Evolutionary conservation across 352 stramenopile species (phyloP).

Genomic region (Phytophthora citrophthora): DNA sequence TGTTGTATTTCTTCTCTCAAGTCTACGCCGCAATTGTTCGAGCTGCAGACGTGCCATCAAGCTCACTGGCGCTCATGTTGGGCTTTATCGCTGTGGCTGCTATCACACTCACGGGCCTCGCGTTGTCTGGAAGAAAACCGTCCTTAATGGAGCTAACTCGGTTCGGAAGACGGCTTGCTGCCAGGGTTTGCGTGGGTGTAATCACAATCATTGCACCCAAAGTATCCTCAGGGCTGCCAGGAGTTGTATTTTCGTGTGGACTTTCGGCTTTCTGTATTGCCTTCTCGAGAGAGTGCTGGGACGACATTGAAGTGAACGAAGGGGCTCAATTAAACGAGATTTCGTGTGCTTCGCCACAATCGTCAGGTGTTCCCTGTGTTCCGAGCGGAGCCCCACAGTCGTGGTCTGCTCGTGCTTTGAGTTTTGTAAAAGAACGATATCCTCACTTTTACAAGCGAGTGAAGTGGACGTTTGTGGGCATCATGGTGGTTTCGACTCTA

Average conservation of each 20-base stretch:
- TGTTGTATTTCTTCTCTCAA: constrained; percentile 67
- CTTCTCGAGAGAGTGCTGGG: constrained; percentile 76
- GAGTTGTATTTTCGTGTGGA: constrained; percentile 60
- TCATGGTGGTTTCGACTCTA: constrained; percentile 70
- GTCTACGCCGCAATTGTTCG: constrained; percentile 57
- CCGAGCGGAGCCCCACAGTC: constrained; percentile 3
- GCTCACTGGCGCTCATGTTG: constrained; percentile 47
- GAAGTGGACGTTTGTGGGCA: constrained; percentile 82
- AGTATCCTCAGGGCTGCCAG: constrained; percentile 46
- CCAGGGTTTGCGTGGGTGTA: constrained; percentile 44
- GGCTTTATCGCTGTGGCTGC: constrained; percentile 52
- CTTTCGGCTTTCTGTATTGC: constrained; percentile 74
- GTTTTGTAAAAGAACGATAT: constrained; percentile 41
- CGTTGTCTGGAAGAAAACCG: constrained; percentile 50
- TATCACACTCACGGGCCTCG: constrained; percentile 52
- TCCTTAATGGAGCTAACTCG: constrained; percentile 44
- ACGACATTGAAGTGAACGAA: constrained; percentile 62
- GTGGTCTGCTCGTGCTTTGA: constrained; percentile 30
- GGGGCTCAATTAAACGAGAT: constrained; percentile 29
- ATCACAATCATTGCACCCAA: constrained; percentile 59
- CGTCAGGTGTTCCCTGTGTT: not conserved
- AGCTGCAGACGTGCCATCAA: constrained; percentile 46
- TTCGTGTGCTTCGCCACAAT: not conserved
- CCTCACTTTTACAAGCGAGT: constrained; percentile 72
- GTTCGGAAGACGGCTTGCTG: constrained; percentile 38